Conservation (phyloP, 176 grass and related monocot species). For the Tuctoria greenei region DNA sequence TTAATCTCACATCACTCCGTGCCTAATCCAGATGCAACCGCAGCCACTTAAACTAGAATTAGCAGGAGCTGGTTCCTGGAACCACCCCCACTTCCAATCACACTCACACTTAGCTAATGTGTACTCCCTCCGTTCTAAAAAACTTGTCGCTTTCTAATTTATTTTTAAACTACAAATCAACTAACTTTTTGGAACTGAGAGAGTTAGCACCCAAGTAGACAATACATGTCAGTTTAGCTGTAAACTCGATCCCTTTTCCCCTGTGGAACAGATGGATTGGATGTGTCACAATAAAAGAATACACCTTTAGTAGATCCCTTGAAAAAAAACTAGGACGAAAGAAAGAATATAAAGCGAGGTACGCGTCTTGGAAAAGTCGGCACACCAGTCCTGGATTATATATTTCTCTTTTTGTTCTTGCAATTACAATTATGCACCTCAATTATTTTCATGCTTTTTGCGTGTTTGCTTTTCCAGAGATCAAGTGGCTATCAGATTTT, state of each 20-base stretch:
- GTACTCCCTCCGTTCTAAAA: no score
- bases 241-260: constrained; percentile 14
- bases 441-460: constrained; percentile 6
- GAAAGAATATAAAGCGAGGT: constrained; percentile 13
- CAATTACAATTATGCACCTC: constrained; percentile 7
- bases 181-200: no score
- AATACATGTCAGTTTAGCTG: constrained; percentile 50
- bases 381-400: constrained; percentile 5
- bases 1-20: constrained; percentile 8
- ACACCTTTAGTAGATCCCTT: constrained; percentile 4
- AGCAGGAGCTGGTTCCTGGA: constrained; percentile 37
- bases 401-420: background rate
- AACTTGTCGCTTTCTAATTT: no score
- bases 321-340: background rate
- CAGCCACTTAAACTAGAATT: constrained; percentile 33
- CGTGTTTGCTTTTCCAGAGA: background rate
- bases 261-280: constrained; percentile 31
- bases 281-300: constrained; percentile 47
- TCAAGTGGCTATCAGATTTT: background rate
- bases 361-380: background rate
- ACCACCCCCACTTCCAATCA: constrained; percentile 24
- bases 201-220: background rate
- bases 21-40: constrained; percentile 46
- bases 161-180: no score
- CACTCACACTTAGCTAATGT: background rate